phyloP scores from a whole-genome alignment of 2,329 filamentous ascomycete genomes.

The Coniella lustricola region DNA sequence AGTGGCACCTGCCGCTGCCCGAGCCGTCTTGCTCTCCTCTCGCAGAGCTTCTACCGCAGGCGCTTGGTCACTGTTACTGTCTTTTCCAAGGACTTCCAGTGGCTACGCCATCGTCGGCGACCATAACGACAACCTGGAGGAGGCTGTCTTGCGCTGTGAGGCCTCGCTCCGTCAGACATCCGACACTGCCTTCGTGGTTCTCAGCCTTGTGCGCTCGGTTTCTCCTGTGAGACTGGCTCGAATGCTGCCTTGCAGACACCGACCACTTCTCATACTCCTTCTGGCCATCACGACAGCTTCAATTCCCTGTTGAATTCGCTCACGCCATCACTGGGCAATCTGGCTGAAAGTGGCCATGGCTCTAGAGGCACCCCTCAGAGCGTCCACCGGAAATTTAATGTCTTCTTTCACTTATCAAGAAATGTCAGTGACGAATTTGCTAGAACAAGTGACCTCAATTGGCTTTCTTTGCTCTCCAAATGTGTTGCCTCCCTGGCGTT shows the following conservation, averaged over 20 bases:
- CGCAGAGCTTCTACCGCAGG: conserved; percentile 1
- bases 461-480: conserved; percentile 37
- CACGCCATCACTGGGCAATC: neutral
- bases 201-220: neutral
- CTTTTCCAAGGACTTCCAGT: conserved; percentile 2
- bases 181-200: conserved; percentile 3
- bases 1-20: conserved; percentile 15
- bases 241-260: conserved; percentile 2
- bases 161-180: neutral
- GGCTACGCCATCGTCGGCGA: conserved; percentile 1
- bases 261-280: neutral
- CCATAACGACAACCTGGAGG: neutral
- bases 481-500: neutral
- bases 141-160: conserved; percentile 9
- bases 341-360: conserved; percentile 38
- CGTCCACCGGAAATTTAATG: conserved; percentile 52
- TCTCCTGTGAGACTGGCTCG: conserved; percentile 6
- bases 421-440: conserved; percentile 36
- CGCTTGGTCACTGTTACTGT: conserved; percentile 6
- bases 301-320: neutral
- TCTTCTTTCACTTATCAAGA: conserved; percentile 48
- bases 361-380: conserved; percentile 55
- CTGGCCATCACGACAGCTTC: neutral
- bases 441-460: neutral
- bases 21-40: conserved; percentile 1